Evolutionary conservation across 805 yeast genomes (phyloP).

Genomic region (Zygotorulaspora chibaensis): DNA sequence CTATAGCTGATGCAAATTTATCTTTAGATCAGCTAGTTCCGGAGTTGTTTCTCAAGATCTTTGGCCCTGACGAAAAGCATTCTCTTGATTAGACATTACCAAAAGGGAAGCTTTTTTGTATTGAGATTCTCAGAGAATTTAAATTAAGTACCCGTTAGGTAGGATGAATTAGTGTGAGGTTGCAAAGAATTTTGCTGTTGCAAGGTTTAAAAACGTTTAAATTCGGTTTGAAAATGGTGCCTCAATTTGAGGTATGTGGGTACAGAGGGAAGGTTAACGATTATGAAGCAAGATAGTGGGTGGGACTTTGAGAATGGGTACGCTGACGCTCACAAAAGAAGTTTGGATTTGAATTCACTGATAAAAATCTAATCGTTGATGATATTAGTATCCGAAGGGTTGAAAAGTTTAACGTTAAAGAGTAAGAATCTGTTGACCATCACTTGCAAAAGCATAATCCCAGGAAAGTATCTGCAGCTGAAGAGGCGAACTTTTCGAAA

Average conservation of each 20-base stretch:
- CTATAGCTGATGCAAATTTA: constrained; percentile 82
- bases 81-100: constrained; percentile 58
- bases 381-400: constrained; percentile 71
- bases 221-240: constrained; percentile 57
- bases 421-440: constrained; percentile 45
- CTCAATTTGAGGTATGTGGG: constrained; percentile 81
- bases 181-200: no score
- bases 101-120: constrained; percentile 41
- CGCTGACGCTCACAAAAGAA: constrained; percentile 58
- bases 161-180: no score
- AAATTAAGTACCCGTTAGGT: no score
- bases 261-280: constrained; percentile 80
- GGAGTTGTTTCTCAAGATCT: constrained; percentile 72
- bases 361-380: constrained; percentile 58
- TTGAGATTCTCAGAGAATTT: no score
- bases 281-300: constrained; percentile 33
- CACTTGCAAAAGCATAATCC: constrained; percentile 43
- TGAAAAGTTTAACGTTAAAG: constrained; percentile 50
- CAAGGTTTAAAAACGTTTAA: constrained; percentile 53
- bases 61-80: constrained; percentile 76
- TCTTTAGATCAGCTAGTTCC: constrained; percentile 68
- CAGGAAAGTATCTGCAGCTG: constrained; percentile 21
- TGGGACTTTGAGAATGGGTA: constrained; percentile 42
- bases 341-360: constrained; percentile 63
- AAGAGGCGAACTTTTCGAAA: constrained; percentile 37